These are phyloP conservation scores for Blumeriella jaapii DNA, from an alignment of 2,329 filamentous ascomycete species.

Conservation along the genomic window DNA sequence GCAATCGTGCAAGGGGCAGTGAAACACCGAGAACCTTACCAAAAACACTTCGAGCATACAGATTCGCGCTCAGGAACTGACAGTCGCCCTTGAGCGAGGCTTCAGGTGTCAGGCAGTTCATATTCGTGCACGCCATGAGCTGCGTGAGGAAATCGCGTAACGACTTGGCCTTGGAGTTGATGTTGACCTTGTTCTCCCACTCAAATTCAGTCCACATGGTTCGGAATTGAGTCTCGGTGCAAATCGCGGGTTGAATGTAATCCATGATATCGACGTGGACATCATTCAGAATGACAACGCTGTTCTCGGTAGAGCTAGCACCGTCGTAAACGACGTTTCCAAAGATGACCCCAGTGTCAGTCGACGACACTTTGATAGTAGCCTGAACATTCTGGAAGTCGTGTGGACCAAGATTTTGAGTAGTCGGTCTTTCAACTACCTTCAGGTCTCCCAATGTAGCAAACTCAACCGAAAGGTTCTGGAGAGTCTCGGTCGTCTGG, in stretches of 20 bases:
- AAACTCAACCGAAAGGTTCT: slow-evolving; percentile 96
- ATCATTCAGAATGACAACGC: slow-evolving; percentile 96
- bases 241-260: slow-evolving; percentile 94
- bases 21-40: slow-evolving; percentile 53
- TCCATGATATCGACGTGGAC: slow-evolving; percentile 99
- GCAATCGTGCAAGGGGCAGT: background rate
- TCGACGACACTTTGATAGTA: slow-evolving; percentile 97
- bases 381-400: slow-evolving; percentile 98
- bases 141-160: slow-evolving; percentile 86
- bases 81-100: slow-evolving; percentile 95
- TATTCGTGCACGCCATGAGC: slow-evolving; percentile 96
- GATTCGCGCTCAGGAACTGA: slow-evolving; percentile 91
- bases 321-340: slow-evolving; percentile 98
- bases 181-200: slow-evolving; percentile 99
- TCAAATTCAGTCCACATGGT: slow-evolving; percentile 99
- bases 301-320: slow-evolving; percentile 79
- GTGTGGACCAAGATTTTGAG: slow-evolving; percentile 87
- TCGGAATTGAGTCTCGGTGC: slow-evolving; percentile 95
- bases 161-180: slow-evolving; percentile 91
- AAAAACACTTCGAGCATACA: slow-evolving; percentile 94
- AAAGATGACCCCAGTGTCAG: slow-evolving; percentile 96
- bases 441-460: slow-evolving; percentile 97
- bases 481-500: slow-evolving; percentile 89
- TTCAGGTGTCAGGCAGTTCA: slow-evolving; percentile 94
- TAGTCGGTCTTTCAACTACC: slow-evolving; percentile 91